Percentiles rank a stretch among this genome's conserved stretches.
These are phyloP conservation scores for Cordyceps militaris DNA, from an alignment of 2,329 filamentous ascomycete species.

Conservation along the genomic window DNA sequence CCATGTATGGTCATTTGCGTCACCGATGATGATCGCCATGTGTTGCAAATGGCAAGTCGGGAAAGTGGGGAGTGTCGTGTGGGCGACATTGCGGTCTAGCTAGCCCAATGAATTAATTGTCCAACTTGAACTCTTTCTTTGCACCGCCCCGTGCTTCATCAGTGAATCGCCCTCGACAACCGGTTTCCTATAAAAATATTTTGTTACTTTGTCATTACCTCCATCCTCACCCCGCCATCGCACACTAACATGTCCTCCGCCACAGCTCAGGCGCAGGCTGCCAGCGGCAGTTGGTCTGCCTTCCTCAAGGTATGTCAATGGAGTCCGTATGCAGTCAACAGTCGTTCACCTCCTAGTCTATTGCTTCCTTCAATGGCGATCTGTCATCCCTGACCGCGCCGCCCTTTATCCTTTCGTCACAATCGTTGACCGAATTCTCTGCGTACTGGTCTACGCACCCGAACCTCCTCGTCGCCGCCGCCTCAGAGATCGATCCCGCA, in stretches of 20 bases:
- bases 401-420: slow-evolving; percentile 73
- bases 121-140: background rate
- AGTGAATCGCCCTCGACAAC: background rate
- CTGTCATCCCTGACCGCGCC: slow-evolving; percentile 74
- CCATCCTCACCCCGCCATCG: background rate
- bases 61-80: slow-evolving; percentile 10
- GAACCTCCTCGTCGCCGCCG: slow-evolving; percentile 71
- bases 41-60: background rate
- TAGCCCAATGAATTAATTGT: background rate
- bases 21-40: slow-evolving; percentile 1
- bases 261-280: slow-evolving; percentile 28
- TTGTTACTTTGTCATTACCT: background rate
- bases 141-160: slow-evolving; percentile 1
- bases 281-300: slow-evolving; percentile 43
- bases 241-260: slow-evolving; percentile 17
- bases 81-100: background rate
- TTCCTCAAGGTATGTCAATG: slow-evolving; percentile 40
- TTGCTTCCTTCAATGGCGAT: slow-evolving; percentile 76
- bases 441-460: slow-evolving; percentile 80
- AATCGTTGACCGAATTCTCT: slow-evolving; percentile 73
- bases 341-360: slow-evolving; percentile 43
- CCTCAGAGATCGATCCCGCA: slow-evolving; percentile 68
- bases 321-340: background rate
- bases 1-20: slow-evolving; percentile 3
- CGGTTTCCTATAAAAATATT: background rate